phyloP scores from a whole-genome alignment of 306 rosid genomes.

The Vigna reflexopilosa region DNA sequence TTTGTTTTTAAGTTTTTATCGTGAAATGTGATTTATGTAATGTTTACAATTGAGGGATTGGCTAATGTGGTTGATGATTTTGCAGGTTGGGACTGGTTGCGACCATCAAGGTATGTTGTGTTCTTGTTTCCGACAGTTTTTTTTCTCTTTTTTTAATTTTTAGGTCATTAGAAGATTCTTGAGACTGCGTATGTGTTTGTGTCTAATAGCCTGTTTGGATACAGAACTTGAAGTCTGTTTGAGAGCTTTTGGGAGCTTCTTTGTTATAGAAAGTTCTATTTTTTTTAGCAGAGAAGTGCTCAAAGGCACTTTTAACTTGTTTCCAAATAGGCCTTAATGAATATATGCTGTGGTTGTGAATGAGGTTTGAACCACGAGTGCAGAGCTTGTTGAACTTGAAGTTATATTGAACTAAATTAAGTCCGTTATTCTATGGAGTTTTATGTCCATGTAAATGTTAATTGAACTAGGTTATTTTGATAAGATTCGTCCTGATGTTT shows the following conservation, averaged over 20 bases:
- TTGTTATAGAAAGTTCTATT: no score
- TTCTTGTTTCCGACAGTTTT: neutral
- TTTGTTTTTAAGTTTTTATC: neutral
- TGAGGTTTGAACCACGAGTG: neutral
- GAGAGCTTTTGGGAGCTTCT: no score
- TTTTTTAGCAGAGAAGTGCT: no score
- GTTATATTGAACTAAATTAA: neutral
- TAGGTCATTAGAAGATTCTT: neutral
- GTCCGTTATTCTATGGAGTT: neutral
- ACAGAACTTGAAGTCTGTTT: no score
- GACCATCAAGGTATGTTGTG: conserved; percentile 80
- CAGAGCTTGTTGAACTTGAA: neutral
- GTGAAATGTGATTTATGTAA: conserved; percentile 7
- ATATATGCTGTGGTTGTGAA: neutral
- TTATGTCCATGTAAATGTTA: neutral
- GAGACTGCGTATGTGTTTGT: conserved; percentile 7
- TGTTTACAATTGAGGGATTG: conserved; percentile 3
- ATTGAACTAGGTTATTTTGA: neutral
- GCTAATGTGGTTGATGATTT: conserved; percentile 54
- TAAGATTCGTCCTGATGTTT: neutral
- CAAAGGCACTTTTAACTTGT: no score
- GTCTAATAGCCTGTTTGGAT: neutral
- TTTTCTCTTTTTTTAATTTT: neutral
- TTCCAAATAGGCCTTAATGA: neutral
- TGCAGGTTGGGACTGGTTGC: conserved; percentile 98